Evolutionary conservation across 2,329 filamentous ascomycete species (phyloP).

Genomic region (Epicoccum nigrum): DNA sequence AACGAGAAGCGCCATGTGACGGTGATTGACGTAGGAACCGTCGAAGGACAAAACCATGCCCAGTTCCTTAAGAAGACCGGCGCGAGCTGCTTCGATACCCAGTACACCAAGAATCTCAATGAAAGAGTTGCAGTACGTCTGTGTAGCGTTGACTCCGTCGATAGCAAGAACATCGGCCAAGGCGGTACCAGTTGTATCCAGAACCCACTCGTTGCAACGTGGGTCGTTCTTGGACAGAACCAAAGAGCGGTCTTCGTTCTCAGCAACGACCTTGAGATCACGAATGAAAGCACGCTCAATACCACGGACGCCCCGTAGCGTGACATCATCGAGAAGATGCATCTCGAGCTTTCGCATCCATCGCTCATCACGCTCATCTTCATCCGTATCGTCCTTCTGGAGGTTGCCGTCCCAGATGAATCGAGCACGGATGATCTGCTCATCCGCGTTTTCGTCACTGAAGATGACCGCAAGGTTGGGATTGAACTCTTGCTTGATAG

Average conservation of each 20-base stretch:
- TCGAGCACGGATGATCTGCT: constrained; percentile 91
- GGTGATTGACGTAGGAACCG: constrained; percentile 99
- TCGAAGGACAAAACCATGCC: constrained; percentile 95
- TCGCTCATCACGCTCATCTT: constrained; percentile 75
- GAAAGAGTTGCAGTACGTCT: constrained; percentile 94
- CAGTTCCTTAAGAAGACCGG: constrained; percentile 85
- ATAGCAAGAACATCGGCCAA: constrained; percentile 84
- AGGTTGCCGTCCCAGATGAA: constrained; percentile 67
- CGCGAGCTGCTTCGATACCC: constrained; percentile 92
- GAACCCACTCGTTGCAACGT: constrained; percentile 87
- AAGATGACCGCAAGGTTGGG: constrained; percentile 83
- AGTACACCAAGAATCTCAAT: constrained; percentile 94
- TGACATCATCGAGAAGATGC: constrained; percentile 88
- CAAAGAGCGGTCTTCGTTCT: constrained; percentile 77
- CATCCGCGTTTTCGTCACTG: constrained; percentile 96
- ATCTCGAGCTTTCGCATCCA: constrained; percentile 88
- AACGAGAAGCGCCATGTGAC: constrained; percentile 90
- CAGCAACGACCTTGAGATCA: constrained; percentile 47
- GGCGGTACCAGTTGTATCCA: constrained; percentile 91
- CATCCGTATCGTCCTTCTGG: constrained; percentile 72
- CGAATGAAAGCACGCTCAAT: constrained; percentile 94
- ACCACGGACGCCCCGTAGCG: constrained; percentile 86
- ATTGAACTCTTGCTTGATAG: constrained; percentile 87
- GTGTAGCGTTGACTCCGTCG: constrained; percentile 82
- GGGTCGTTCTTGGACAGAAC: constrained; percentile 74